Base-by-base conservation (phyloP, 116 monocot genomes). In the Phalaenopsis hybrid region DNA sequence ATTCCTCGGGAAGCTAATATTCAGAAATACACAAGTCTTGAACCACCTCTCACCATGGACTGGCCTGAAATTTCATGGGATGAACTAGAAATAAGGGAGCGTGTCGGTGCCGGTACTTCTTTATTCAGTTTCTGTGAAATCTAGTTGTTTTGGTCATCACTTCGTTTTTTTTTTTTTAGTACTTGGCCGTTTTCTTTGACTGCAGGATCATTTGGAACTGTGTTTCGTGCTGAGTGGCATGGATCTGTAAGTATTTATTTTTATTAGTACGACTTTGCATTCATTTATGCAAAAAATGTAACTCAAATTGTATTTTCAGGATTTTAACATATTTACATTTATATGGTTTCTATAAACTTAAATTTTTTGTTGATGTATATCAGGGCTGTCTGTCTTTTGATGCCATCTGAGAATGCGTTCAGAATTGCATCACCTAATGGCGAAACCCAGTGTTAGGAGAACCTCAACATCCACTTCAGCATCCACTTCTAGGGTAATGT, bases 51-150 rank as follows among this genome's bases (percentile, higher is more conserved):
- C 80, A 82, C 89, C 15, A 85, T 85, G 81, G 94, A 92, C 68
- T 94, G 92, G 94, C 81, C 88, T 75, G 92, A 94, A 83, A 92
- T 94, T 78, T 88, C 94, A 81, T 94, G 94, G 94, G 92, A 92
- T 73, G 92, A 94, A 81, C 75, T 94, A 74, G 81, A 92, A 37
- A 86, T 94, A 21, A 94, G 89, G 85, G 92, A 94, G 69, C 84
- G 88, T 28, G 76, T 94, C 86, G 94, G 92, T 77, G 87, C 92
- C 80, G 94, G 94, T 94, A 90, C 23, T 83, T 81, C 18, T 81
- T 80, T 84, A 37, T 70, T 80, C 1, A 34, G 41, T 13, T 55
- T 4, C 31, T 48, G 44, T 74, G 18, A 46, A 52, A 25, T 74
- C 73, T 20, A 78, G 13, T 25, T 75, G 33, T 75, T 31, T 83